A percentile compares a stretch with the other conserved stretches of the same genome.
These are phyloP conservation scores for Miscanthus lutarioriparius DNA, from an alignment of 176 grass and related monocot species.

Conservation along the genomic window DNA sequence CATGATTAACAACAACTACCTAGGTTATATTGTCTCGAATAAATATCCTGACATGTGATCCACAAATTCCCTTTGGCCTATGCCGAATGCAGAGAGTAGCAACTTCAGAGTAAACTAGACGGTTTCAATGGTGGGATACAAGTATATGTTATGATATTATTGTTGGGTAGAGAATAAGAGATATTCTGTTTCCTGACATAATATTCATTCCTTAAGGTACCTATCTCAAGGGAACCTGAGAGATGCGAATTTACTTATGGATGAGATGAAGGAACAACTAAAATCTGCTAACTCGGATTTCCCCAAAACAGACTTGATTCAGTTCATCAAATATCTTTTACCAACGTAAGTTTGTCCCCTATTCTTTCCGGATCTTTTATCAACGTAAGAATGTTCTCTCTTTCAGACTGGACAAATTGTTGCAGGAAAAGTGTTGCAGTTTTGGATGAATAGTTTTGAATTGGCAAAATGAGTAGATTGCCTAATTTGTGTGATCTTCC, in stretches of 20 bases:
- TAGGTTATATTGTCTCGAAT: neutral
- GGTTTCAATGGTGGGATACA: constrained; percentile 13
- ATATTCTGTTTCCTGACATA: constrained; percentile 35
- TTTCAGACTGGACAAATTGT: constrained; percentile 32
- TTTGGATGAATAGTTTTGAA: constrained; percentile 24
- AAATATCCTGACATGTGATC: constrained; percentile 22
- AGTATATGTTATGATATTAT: constrained; percentile 7
- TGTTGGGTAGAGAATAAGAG: neutral
- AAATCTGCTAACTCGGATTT: constrained; percentile 69
- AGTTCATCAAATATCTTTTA: constrained; percentile 83
- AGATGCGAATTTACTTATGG: constrained; percentile 92
- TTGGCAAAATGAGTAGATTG: constrained; percentile 4
- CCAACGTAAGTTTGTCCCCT: constrained; percentile 64
- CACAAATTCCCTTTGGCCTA: neutral
- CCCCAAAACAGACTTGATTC: constrained; percentile 68
- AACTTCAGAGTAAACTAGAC: constrained; percentile 1
- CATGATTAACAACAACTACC: neutral
- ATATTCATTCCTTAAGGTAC: constrained; percentile 61
- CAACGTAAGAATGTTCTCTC: constrained; percentile 40
- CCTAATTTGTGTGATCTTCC: neutral
- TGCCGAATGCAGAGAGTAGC: constrained; percentile 19
- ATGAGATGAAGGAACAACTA: constrained; percentile 74
- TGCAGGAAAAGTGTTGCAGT: constrained; percentile 5
- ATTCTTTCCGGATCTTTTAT: constrained; percentile 37
- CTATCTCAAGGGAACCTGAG: constrained; percentile 91